Conservation (phyloP, 1,284 basidiomycete genomes). For the Leccinum insigne region DNA sequence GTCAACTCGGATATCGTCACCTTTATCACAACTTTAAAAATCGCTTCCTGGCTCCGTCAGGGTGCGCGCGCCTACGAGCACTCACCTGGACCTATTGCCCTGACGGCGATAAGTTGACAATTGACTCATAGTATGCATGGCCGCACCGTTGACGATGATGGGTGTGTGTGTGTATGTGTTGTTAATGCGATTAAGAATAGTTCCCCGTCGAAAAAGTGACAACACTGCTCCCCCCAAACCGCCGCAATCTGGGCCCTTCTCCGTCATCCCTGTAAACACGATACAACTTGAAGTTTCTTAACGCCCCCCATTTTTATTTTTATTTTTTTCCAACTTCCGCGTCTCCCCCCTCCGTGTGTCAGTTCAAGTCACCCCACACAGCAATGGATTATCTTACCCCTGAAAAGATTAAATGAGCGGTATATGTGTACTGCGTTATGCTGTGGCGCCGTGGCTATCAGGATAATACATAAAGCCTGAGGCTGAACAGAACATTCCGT, state of each 20-base stretch:
- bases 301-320: not conserved
- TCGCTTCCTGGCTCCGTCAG: not conserved
- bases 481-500: not conserved
- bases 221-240: not conserved
- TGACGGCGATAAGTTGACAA: not conserved
- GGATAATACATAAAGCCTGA: no score
- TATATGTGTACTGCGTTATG: not conserved
- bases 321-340: not conserved
- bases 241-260: not conserved
- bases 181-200: not conserved
- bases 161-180: not conserved
- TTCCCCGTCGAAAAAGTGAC: not conserved
- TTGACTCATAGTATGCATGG: not conserved
- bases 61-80: not conserved
- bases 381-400: not conserved
- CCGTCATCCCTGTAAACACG: not conserved
- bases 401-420: not conserved
- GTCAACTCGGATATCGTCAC: not conserved
- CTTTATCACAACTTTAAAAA: conserved; percentile 1
- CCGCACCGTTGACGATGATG: not conserved
- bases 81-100: not conserved
- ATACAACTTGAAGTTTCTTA: not conserved
- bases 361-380: no score
- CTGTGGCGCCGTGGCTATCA: not conserved
- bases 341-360: no score